Conservation (phyloP, 140 eudicot species). For the Cichorium intybus region DNA sequence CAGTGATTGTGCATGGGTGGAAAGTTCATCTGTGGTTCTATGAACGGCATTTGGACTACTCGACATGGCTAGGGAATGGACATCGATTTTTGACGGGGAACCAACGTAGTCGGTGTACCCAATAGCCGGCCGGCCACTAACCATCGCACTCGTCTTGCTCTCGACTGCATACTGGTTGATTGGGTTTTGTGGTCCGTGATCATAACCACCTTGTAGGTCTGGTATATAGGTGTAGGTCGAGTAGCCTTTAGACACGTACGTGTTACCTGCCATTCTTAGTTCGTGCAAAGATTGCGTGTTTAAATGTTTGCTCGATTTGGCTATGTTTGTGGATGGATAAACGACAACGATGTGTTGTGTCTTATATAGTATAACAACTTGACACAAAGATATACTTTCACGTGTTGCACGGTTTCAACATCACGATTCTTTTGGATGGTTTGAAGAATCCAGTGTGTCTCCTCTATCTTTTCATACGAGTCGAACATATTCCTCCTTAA, state of each 20-base stretch:
- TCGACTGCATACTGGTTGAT: not conserved
- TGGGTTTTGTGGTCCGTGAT: not conserved
- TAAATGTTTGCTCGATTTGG: not conserved
- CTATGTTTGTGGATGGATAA: not conserved
- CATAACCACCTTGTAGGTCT: not conserved
- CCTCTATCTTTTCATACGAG: not conserved
- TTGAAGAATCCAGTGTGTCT: not conserved
- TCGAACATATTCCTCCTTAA: slow-evolving; percentile 9
- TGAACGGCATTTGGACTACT: not conserved
- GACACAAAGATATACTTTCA: not conserved
- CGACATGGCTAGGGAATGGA: slow-evolving; percentile 1
- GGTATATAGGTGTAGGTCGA: slow-evolving; percentile 2
- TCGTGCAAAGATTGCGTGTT: not conserved
- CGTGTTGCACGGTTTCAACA: not conserved
- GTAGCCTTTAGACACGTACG: slow-evolving; percentile 4
- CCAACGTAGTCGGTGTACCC: not conserved
- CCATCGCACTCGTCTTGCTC: no score
- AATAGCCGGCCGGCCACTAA: not conserved
- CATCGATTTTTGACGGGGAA: not conserved
- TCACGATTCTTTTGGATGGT: slow-evolving; percentile 2
- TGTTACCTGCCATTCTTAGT: not conserved
- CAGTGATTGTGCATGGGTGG: not conserved
- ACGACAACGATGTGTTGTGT: not conserved
- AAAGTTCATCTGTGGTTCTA: not conserved
- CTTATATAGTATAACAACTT: not conserved